phyloP scores from a whole-genome alignment of 441 rosid genomes.

The Lepidium campestre region DNA sequence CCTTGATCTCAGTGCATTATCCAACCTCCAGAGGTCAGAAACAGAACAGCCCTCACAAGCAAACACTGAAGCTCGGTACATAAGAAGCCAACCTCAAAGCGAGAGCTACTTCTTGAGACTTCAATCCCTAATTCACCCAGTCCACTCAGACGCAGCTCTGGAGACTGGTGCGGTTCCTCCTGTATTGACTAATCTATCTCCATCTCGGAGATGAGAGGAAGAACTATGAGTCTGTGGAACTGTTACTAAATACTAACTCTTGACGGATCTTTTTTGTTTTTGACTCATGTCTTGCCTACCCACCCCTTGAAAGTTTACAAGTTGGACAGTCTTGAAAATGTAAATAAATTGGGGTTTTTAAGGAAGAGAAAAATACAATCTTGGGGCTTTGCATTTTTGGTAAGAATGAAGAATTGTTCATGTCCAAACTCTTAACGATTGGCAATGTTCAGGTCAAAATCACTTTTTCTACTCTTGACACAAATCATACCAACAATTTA shows the following conservation, averaged over 20 bases:
- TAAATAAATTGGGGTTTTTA: conserved; percentile 10
- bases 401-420: conserved; percentile 8
- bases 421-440: background rate
- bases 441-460: background rate
- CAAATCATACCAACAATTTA: background rate
- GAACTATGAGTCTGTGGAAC: background rate
- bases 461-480: background rate
- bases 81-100: conserved; percentile 52
- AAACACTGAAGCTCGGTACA: conserved; percentile 23
- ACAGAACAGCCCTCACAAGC: conserved; percentile 28
- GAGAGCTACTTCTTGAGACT: conserved; percentile 73
- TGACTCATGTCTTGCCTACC: background rate
- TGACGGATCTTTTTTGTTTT: background rate
- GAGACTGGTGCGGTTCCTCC: conserved; percentile 25
- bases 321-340: background rate
- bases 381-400: background rate
- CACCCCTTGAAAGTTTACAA: background rate
- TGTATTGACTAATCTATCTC: background rate
- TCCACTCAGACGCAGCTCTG: conserved; percentile 39
- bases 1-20: conserved; percentile 91
- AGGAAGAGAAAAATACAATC: background rate
- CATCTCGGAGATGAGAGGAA: conserved; percentile 16
- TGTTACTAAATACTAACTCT: conserved; percentile 7
- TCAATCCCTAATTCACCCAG: conserved; percentile 59
- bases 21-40: conserved; percentile 68